A percentile compares a stretch with the other conserved stretches of the same genome.
These are phyloP conservation scores for Aphanomyces stellatus DNA, from an alignment of 352 stramenopile species.

Conservation along the genomic window DNA sequence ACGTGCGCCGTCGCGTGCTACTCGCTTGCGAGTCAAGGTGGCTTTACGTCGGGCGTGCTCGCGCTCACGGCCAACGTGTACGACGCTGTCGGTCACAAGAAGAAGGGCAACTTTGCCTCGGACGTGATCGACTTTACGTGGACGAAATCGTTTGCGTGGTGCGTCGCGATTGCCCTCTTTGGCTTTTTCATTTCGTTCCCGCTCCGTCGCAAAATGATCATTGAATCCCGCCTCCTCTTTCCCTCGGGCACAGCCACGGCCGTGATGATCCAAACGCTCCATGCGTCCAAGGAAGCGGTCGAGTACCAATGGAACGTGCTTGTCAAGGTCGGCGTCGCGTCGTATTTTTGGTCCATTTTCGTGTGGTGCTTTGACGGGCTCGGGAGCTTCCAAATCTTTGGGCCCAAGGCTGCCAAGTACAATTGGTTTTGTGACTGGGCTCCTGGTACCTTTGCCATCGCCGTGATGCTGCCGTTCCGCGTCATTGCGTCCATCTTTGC, in stretches of 20 bases:
- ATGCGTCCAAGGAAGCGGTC: constrained; percentile 11
- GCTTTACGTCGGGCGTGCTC: constrained; percentile 11
- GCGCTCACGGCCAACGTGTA: constrained; percentile 7
- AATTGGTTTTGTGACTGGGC: constrained; percentile 10
- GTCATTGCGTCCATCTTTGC: constrained; percentile 14
- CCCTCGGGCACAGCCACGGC: constrained; percentile 5
- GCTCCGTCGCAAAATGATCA: constrained; percentile 15
- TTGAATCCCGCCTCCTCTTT: constrained; percentile 13
- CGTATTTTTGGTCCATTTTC: constrained; percentile 14
- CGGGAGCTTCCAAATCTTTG: constrained; percentile 8
- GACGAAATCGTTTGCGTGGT: constrained; percentile 12
- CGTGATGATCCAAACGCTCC: constrained; percentile 16
- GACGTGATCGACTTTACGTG: constrained; percentile 16
- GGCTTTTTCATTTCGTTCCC: constrained; percentile 20
- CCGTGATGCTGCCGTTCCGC: constrained; percentile 13
- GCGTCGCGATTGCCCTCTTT: constrained; percentile 12
- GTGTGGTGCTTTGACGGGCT: constrained; percentile 12
- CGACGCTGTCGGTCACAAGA: constrained; percentile 3
- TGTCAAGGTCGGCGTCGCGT: constrained; percentile 2
- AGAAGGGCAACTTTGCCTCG: constrained; percentile 7
- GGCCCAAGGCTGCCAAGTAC: not conserved
- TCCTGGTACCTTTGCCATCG: constrained; percentile 14
- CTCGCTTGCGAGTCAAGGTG: not conserved
- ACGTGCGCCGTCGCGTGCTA: constrained; percentile 11
- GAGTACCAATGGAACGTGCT: constrained; percentile 16